phyloP scores from a whole-genome alignment of 805 yeast genomes.

The Teunomyces atbi region DNA sequence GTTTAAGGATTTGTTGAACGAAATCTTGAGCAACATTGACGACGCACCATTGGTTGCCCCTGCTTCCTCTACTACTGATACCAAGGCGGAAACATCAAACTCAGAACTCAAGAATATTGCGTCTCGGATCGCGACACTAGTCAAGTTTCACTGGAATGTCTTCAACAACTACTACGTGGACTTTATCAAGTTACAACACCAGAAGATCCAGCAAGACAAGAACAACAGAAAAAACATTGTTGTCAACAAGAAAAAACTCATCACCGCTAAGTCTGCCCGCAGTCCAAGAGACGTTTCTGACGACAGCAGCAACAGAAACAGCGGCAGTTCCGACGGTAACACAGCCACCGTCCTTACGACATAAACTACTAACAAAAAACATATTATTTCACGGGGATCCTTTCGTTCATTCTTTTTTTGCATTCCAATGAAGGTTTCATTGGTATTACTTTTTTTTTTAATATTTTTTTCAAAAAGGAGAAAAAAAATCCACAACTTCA shows the following conservation, averaged over 20 bases:
- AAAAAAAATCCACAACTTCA: background rate
- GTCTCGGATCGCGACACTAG: slow-evolving; percentile 60
- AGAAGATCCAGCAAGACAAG: slow-evolving; percentile 17
- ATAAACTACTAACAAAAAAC: background rate
- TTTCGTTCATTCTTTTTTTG: slow-evolving; percentile 1
- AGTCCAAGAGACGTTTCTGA: slow-evolving; percentile 3
- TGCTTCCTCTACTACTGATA: background rate
- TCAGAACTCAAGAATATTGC: slow-evolving; percentile 56
- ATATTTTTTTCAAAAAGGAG: background rate
- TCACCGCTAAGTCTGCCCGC: background rate
- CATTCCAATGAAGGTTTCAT: background rate
- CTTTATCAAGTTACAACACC: slow-evolving; percentile 17
- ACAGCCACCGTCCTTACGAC: background rate
- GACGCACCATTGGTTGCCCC: slow-evolving; percentile 9
- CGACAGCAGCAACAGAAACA: slow-evolving; percentile 5
- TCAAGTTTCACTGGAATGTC: slow-evolving; percentile 80
- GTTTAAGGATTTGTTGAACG: slow-evolving; percentile 48
- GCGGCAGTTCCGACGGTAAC: slow-evolving; percentile 8
- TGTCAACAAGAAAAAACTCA: slow-evolving; percentile 6
- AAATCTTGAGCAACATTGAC: slow-evolving; percentile 25
- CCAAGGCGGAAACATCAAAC: slow-evolving; percentile 1
- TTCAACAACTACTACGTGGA: slow-evolving; percentile 69
- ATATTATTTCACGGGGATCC: background rate
- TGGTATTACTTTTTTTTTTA: background rate
- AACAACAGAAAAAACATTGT: slow-evolving; percentile 11